phyloP scores from a whole-genome alignment of 495 filamentous ascomycete genomes.

The Barbatosphaeria neglecta region DNA sequence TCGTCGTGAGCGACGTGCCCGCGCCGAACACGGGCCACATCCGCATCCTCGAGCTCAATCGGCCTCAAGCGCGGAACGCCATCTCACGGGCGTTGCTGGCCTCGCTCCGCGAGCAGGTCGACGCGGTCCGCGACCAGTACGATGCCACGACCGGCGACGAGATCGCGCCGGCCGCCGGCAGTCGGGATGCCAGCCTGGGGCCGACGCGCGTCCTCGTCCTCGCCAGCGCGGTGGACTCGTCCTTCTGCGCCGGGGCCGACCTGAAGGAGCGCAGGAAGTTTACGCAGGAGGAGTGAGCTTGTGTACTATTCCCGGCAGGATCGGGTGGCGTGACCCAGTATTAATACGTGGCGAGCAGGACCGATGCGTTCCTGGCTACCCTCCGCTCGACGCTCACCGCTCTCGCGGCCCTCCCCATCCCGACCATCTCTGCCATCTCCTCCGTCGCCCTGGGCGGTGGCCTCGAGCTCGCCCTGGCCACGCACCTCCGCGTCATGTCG shows the following conservation, averaged over 20 bases:
- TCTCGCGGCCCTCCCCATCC: slow-evolving; percentile 64
- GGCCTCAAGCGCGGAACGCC: slow-evolving; percentile 75
- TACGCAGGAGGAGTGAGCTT: slow-evolving; percentile 49
- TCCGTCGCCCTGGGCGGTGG: slow-evolving; percentile 82
- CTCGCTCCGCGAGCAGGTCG: slow-evolving; percentile 56
- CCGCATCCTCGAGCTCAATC: slow-evolving; percentile 75
- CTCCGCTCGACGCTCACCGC: slow-evolving; percentile 60
- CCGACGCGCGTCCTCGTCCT: slow-evolving; percentile 69
- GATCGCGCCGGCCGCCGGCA: slow-evolving; percentile 19
- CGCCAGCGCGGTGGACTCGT: slow-evolving; percentile 61
- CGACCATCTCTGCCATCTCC: slow-evolving; percentile 76
- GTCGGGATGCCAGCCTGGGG: slow-evolving; percentile 26
- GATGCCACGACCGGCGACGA: slow-evolving; percentile 42
- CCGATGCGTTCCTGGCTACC: slow-evolving; percentile 57
- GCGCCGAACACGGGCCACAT: slow-evolving; percentile 77
- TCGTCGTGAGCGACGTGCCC: slow-evolving; percentile 59
- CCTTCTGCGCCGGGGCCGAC: slow-evolving; percentile 91
- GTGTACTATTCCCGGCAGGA: neutral
- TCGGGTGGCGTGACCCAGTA: no score
- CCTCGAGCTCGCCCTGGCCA: slow-evolving; percentile 78
- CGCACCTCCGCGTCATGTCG: slow-evolving; percentile 72
- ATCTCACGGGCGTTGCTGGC: slow-evolving; percentile 68
- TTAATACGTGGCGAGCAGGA: slow-evolving; percentile 43
- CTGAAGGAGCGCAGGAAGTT: slow-evolving; percentile 77
- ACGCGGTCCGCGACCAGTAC: slow-evolving; percentile 55